phyloP scores from a whole-genome alignment of 1,284 basidiomycete species.

The Laetiporus sulphureus region DNA sequence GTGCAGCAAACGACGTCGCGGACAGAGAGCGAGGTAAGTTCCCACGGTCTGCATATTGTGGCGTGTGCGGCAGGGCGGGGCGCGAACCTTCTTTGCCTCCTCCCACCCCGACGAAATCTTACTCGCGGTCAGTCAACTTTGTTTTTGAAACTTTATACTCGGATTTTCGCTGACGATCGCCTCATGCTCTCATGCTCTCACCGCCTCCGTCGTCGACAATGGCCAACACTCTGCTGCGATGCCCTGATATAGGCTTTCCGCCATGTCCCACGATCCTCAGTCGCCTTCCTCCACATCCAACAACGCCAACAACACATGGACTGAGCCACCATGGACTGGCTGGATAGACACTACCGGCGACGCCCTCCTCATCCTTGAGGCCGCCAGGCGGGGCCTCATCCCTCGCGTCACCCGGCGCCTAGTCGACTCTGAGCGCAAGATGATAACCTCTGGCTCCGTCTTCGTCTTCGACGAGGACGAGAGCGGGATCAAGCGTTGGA shows the following conservation, averaged over 20 bases:
- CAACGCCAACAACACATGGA: conserved; percentile 45
- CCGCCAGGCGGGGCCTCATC: conserved; percentile 83
- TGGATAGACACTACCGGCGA: conserved; percentile 96
- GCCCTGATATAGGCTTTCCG: conserved; percentile 11
- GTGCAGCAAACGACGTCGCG: too few species aligned
- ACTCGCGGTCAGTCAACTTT: conserved; percentile 27
- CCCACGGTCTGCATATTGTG: conserved; percentile 14
- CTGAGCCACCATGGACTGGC: conserved; percentile 82
- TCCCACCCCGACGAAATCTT: conserved; percentile 23
- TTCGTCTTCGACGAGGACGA: conserved; percentile 98
- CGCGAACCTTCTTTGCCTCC: conserved; percentile 25
- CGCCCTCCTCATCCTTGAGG: conserved; percentile 93
- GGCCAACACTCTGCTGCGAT: conserved; percentile 4
- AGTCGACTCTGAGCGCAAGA: conserved; percentile 86
- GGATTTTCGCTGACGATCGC: conserved; percentile 19
- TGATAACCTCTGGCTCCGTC: conserved; percentile 91
- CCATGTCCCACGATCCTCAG: conserved; percentile 28
- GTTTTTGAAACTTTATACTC: conserved; percentile 21
- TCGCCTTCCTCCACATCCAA: conserved; percentile 11
- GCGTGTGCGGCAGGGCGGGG: conserved; percentile 22
- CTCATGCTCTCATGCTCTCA: conserved; percentile 10
- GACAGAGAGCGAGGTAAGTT: too few species aligned
- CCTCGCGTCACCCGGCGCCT: conserved; percentile 92
- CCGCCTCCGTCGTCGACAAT: conserved; percentile 7
- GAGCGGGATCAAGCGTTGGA: conserved; percentile 98